Evolutionary conservation across 805 yeast genomes (phyloP).

Genomic region (Teunomyces tritomae): DNA sequence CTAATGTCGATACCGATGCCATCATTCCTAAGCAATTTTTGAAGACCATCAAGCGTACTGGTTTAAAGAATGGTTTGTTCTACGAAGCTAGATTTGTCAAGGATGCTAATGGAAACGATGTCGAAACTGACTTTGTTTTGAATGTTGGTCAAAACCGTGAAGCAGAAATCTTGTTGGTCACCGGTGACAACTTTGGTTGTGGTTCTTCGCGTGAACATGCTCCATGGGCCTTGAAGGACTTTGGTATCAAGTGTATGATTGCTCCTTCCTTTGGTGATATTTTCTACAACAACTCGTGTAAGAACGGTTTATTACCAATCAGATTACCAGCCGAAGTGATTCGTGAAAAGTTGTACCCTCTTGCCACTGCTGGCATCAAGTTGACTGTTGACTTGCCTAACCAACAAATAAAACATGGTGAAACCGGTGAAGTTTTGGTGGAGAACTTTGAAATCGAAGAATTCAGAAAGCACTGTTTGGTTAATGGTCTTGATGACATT

Average conservation of each 20-base stretch:
- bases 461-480: conserved; percentile 91
- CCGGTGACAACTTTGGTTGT: conserved; percentile 98
- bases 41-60: conserved; percentile 97
- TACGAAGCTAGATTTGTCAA: conserved; percentile 78
- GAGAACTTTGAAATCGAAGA: conserved; percentile 83
- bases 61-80: conserved; percentile 82
- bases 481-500: conserved; percentile 95
- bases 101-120: conserved; percentile 68
- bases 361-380: conserved; percentile 69
- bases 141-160: conserved; percentile 80
- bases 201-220: conserved; percentile 99
- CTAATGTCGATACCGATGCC: conserved; percentile 97
- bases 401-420: conserved; percentile 75
- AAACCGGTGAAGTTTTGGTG: conserved; percentile 58
- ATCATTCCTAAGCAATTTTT: conserved; percentile 98
- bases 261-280: conserved; percentile 99
- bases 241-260: conserved; percentile 92
- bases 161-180: conserved; percentile 81
- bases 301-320: conserved; percentile 92
- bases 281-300: conserved; percentile 94
- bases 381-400: conserved; percentile 82
- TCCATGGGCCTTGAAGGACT: conserved; percentile 98
- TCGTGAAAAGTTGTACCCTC: conserved; percentile 66
- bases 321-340: conserved; percentile 82
- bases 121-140: conserved; percentile 85